These are phyloP conservation scores for Kernera saxatilis DNA, from an alignment of 345 rosid species.

Conservation along the genomic window DNA sequence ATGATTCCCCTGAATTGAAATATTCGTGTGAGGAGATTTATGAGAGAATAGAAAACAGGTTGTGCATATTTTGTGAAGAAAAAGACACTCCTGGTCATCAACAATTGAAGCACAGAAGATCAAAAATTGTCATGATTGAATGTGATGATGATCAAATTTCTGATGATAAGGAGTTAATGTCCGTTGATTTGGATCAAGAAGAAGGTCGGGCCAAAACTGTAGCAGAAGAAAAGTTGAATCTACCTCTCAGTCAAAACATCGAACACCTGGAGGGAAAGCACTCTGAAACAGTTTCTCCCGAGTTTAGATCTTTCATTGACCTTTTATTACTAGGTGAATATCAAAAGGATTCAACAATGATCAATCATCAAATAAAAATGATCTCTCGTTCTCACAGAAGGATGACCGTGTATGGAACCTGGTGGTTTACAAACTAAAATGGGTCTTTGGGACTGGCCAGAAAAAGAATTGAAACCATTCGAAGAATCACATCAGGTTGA, in stretches of 20 bases:
- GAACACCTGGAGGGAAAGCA: not conserved
- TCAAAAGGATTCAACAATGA: not conserved
- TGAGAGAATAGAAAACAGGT: not conserved
- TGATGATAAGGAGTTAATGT: not conserved
- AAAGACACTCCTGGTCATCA: not conserved
- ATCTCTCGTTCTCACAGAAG: no score
- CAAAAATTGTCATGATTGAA: not conserved
- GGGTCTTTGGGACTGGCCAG: no score
- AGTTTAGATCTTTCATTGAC: not conserved
- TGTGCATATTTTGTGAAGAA: not conserved
- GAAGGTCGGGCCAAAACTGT: not conserved
- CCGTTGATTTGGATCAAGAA: not conserved
- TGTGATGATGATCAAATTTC: no score
- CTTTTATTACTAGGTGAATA: not conserved
- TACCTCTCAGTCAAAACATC: not conserved
- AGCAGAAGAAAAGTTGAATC: not conserved
- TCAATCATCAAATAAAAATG: no score
- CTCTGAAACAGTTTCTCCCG: not conserved
- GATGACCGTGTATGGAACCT: no score
- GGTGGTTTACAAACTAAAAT: no score
- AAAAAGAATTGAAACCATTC: no score
- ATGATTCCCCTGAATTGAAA: no score
- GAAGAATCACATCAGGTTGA: no score
- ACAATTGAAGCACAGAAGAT: not conserved
- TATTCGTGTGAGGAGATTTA: not conserved